Conservation (phyloP, 1,139 yeast species). For the Candida albicans region DNA sequence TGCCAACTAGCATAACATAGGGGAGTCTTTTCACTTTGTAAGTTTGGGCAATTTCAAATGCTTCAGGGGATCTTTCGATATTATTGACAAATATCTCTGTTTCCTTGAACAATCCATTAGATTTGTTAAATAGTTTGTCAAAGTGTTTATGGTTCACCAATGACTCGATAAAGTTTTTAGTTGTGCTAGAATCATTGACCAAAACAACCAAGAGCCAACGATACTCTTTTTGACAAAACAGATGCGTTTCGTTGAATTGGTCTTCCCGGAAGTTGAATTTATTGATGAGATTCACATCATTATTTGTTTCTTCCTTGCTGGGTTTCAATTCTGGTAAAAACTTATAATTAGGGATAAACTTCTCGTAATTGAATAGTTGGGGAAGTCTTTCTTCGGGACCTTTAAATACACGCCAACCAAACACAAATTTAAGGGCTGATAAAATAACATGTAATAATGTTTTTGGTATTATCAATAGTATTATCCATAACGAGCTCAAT, state of each 20-base stretch:
- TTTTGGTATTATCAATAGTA: conserved; percentile 49
- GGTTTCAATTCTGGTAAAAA: conserved; percentile 11
- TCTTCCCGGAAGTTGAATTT: conserved; percentile 20
- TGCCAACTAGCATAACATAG: conserved; percentile 46
- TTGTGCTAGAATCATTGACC: conserved; percentile 34
- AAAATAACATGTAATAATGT: conserved; percentile 34
- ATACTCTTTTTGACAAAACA: conserved; percentile 37
- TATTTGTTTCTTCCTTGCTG: neutral
- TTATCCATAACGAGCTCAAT: conserved; percentile 37
- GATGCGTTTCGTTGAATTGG: conserved; percentile 48
- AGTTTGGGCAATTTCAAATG: conserved; percentile 48
- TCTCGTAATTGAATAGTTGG: conserved; percentile 22
- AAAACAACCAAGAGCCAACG: conserved; percentile 48
- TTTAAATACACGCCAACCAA: conserved; percentile 21
- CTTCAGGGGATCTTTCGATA: conserved; percentile 45
- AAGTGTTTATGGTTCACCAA: conserved; percentile 32
- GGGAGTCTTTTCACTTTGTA: conserved; percentile 46
- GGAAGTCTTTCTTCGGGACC: conserved; percentile 24
- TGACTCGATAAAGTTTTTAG: conserved; percentile 24
- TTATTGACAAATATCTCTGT: conserved; percentile 44
- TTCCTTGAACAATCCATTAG: conserved; percentile 36
- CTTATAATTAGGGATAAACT: conserved; percentile 18
- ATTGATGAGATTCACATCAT: conserved; percentile 10
- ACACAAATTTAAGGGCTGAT: conserved; percentile 36
- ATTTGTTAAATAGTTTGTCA: conserved; percentile 31